phyloP scores from a whole-genome alignment of 495 filamentous ascomycete genomes.

The Daldinia grandis region DNA sequence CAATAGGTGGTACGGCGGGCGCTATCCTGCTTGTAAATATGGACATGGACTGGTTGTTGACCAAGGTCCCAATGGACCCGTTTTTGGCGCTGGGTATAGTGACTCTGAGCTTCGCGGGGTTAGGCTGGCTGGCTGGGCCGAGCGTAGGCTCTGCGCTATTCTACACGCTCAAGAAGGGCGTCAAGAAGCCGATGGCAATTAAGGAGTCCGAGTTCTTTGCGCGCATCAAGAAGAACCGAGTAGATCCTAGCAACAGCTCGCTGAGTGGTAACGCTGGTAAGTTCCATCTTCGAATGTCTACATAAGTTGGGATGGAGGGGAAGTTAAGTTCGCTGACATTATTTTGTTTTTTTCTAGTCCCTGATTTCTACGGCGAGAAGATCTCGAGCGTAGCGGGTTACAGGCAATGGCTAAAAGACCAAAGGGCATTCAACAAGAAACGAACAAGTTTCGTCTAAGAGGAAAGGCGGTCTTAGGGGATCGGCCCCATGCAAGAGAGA shows the following conservation, averaged over 20 bases:
- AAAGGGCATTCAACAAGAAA: constrained; percentile 96
- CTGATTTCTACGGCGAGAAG: constrained; percentile 89
- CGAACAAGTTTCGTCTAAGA: constrained; percentile 66
- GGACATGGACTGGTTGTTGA: constrained; percentile 72
- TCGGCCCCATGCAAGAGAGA: neutral
- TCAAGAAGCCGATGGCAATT: constrained; percentile 70
- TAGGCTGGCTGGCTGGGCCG: constrained; percentile 88
- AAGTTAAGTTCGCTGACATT: constrained; percentile 8
- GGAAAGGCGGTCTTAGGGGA: neutral
- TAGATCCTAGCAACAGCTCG: constrained; percentile 74
- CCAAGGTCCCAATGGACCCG: constrained; percentile 80
- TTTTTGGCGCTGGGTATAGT: constrained; percentile 82
- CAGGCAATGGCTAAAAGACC: constrained; percentile 94
- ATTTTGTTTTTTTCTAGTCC: constrained; percentile 46
- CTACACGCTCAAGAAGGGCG: constrained; percentile 70
- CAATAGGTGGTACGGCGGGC: constrained; percentile 66
- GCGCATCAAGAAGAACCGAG: constrained; percentile 86
- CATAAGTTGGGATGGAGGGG: neutral
- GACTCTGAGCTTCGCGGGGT: constrained; percentile 72
- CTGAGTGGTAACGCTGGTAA: constrained; percentile 66
- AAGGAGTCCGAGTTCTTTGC: constrained; percentile 94
- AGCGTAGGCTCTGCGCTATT: constrained; percentile 80
- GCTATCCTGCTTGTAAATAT: constrained; percentile 68
- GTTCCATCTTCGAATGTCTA: constrained; percentile 10
- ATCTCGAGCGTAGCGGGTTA: constrained; percentile 92